phyloP scores from a whole-genome alignment of 805 yeast genomes.

The Maudiozyma bulderi region DNA sequence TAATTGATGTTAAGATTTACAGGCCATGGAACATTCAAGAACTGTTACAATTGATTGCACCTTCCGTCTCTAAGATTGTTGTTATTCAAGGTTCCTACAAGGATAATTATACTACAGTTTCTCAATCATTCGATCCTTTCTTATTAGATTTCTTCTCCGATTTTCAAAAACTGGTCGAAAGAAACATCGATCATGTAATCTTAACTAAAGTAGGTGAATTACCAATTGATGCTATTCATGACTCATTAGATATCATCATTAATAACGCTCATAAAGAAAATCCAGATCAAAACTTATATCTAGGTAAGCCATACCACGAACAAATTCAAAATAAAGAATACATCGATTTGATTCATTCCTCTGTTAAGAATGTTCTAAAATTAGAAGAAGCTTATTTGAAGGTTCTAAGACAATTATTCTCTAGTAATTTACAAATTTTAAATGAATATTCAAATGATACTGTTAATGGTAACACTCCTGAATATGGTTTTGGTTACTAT shows the following conservation, averaged over 20 bases:
- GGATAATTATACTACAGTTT: slow-evolving; percentile 4
- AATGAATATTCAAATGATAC: slow-evolving; percentile 44
- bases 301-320: slow-evolving; percentile 35
- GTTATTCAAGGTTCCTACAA: slow-evolving; percentile 51
- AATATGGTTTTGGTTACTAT: slow-evolving; percentile 76
- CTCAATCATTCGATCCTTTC: slow-evolving; percentile 54
- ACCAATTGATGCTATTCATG: slow-evolving; percentile 13
- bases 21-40: slow-evolving; percentile 60
- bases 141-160: slow-evolving; percentile 67
- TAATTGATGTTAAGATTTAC: slow-evolving; percentile 53
- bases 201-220: slow-evolving; percentile 38
- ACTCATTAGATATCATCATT: slow-evolving; percentile 39
- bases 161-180: slow-evolving; percentile 36
- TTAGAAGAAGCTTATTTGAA: slow-evolving; percentile 72
- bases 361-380: slow-evolving; percentile 36
- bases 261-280: slow-evolving; percentile 38
- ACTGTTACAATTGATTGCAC: slow-evolving; percentile 44
- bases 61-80: slow-evolving; percentile 45
- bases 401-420: slow-evolving; percentile 60
- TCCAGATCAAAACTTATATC: slow-evolving; percentile 54
- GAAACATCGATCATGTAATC: slow-evolving; percentile 42
- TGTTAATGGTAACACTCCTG: slow-evolving; percentile 56
- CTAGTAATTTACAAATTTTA: slow-evolving; percentile 44
- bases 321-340: slow-evolving; percentile 2
- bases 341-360: slow-evolving; percentile 6